phyloP scores from a whole-genome alignment of 1,284 basidiomycete species.

The Cryptococcus sp. region DNA sequence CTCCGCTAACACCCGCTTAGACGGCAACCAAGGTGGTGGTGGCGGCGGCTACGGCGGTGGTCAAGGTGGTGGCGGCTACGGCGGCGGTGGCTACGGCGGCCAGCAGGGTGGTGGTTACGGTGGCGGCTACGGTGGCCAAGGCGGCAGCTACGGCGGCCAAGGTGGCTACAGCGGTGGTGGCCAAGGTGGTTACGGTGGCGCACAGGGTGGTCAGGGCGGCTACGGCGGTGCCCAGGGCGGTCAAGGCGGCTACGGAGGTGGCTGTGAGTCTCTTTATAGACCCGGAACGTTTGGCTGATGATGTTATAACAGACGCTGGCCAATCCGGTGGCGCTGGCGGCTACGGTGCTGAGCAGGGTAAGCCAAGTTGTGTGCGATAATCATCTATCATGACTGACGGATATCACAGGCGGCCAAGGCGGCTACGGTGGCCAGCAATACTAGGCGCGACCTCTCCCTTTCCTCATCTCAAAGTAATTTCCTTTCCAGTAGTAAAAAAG shows the following conservation, averaged over 20 bases:
- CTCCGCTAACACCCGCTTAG: slow-evolving; percentile 33
- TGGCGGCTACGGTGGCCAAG: slow-evolving; percentile 14
- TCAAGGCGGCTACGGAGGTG: slow-evolving; percentile 3
- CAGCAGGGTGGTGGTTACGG: slow-evolving; percentile 17
- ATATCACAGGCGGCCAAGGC: too few species aligned
- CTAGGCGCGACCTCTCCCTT: neutral
- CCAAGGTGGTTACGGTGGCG: slow-evolving; percentile 39
- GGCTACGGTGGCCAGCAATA: slow-evolving; percentile 1
- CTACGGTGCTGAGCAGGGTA: slow-evolving; percentile 4
- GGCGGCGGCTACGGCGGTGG: slow-evolving; percentile 49
- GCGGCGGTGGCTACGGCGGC: slow-evolving; percentile 33
- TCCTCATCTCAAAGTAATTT: slow-evolving; percentile 1
- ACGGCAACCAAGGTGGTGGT: slow-evolving; percentile 50
- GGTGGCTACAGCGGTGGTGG: slow-evolving; percentile 23
- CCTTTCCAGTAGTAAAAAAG: neutral
- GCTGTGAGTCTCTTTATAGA: neutral
- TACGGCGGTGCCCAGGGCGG: slow-evolving; percentile 6
- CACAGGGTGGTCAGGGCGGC: slow-evolving; percentile 12
- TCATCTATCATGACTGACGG: neutral
- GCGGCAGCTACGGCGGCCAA: slow-evolving; percentile 1
- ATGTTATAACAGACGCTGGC: slow-evolving; percentile 1
- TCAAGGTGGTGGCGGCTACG: slow-evolving; percentile 38
- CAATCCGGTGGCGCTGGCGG: slow-evolving; percentile 17
- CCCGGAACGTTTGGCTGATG: neutral
- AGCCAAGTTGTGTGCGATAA: neutral